Evolutionary conservation across 1,284 basidiomycete species (phyloP).

Genomic region (Pseudozyma flocculosa): DNA sequence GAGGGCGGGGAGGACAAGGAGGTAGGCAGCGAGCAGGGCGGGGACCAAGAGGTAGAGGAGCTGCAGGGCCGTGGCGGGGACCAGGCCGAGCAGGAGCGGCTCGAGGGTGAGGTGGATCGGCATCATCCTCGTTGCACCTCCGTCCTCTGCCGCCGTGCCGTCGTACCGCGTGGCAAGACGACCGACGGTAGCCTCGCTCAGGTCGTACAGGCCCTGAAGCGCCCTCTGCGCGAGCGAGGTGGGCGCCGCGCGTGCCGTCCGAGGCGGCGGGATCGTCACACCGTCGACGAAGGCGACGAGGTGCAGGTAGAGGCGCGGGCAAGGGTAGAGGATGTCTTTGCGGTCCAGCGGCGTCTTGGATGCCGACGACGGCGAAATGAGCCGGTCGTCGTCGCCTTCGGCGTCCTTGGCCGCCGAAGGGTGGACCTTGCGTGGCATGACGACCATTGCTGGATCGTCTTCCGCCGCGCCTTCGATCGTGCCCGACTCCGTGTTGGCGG

Average conservation of each 20-base stretch:
- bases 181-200: background rate
- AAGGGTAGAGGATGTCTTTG: conserved; percentile 7
- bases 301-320: conserved; percentile 16
- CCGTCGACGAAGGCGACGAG: conserved; percentile 7
- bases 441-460: background rate
- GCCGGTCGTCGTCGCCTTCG: conserved; percentile 1
- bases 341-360: background rate
- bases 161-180: conserved; percentile 3
- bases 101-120: conserved; percentile 27
- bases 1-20: background rate
- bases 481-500: conserved; percentile 13
- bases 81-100: conserved; percentile 6
- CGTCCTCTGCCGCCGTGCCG: background rate
- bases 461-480: background rate
- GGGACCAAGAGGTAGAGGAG: background rate
- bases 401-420: background rate
- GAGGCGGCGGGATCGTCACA: conserved; percentile 4
- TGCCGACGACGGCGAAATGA: conserved; percentile 7
- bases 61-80: conserved; percentile 7
- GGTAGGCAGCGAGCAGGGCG: background rate
- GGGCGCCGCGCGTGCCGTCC: too few relatives aligned
- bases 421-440: background rate
- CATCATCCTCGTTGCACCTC: background rate
- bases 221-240: conserved; percentile 6
- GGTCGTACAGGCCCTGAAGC: background rate